phyloP scores from a whole-genome alignment of 2,329 filamentous ascomycete genomes.

The Pseudogymnoascus sp. region DNA sequence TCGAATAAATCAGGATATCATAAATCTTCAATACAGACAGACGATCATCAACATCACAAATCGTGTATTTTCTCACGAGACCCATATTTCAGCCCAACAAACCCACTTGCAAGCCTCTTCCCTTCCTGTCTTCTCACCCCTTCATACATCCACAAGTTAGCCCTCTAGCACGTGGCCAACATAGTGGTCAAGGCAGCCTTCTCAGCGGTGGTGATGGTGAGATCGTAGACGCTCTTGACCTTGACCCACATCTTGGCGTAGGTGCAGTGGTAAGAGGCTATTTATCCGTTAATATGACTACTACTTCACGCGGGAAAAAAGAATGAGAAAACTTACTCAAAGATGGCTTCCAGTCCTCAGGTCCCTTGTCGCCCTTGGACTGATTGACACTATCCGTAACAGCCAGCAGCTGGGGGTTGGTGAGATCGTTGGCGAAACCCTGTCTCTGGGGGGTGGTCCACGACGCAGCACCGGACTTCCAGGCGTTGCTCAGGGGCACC shows the following conservation, averaged over 20 bases:
- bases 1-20: neutral
- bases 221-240: constrained; percentile 63
- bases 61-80: neutral
- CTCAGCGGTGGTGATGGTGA: constrained; percentile 64
- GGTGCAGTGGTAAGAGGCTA: constrained; percentile 61
- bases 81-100: neutral
- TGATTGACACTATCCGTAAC: constrained; percentile 72
- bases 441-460: constrained; percentile 64
- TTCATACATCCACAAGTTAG: neutral
- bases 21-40: neutral
- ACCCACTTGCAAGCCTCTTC: neutral
- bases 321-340: constrained; percentile 35
- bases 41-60: neutral
- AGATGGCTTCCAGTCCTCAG: constrained; percentile 69
- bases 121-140: too few species aligned
- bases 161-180: constrained; percentile 51
- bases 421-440: constrained; percentile 68
- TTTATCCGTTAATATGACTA: constrained; percentile 13
- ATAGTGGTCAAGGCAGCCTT: constrained; percentile 58
- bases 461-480: constrained; percentile 64
- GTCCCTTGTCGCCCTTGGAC: constrained; percentile 62
- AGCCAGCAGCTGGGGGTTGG: constrained; percentile 66
- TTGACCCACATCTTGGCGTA: constrained; percentile 68
- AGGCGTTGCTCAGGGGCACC: constrained; percentile 72
- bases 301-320: neutral